Conservation (phyloP, 2,329 filamentous ascomycete genomes). For the Ceratocystis destructans region DNA sequence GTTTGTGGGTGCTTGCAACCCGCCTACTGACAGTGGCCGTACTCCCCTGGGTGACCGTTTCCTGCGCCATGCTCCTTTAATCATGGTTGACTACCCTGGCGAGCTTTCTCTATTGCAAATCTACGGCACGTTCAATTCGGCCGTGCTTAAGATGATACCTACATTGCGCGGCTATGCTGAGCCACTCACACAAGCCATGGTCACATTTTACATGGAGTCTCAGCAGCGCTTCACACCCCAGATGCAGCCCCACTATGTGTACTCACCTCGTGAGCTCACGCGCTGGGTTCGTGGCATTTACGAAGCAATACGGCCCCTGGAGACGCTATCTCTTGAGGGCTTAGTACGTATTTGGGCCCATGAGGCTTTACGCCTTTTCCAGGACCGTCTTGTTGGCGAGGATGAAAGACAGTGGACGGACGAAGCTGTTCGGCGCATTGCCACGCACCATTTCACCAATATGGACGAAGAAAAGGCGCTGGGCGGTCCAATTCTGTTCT, state of each 20-base stretch:
- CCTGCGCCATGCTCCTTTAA: constrained; percentile 88
- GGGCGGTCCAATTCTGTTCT: constrained; percentile 88
- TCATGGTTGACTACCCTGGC: constrained; percentile 99
- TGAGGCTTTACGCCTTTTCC: constrained; percentile 88
- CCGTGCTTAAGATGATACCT: constrained; percentile 91
- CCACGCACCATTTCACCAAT: constrained; percentile 85
- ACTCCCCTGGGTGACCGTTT: constrained; percentile 88
- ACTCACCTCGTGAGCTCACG: constrained; percentile 95
- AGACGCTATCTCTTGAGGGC: constrained; percentile 76
- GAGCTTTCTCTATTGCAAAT: constrained; percentile 91
- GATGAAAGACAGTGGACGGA: constrained; percentile 94
- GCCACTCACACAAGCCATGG: constrained; percentile 91
- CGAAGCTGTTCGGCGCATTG: constrained; percentile 72
- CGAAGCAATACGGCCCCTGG: constrained; percentile 85
- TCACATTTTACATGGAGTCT: constrained; percentile 87
- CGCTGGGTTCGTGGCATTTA: constrained; percentile 96
- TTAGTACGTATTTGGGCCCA: constrained; percentile 96
- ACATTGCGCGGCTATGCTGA: constrained; percentile 91
- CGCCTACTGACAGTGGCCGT: constrained; percentile 90
- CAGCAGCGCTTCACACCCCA: constrained; percentile 89
- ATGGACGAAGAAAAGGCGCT: constrained; percentile 83
- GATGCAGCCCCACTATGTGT: constrained; percentile 97
- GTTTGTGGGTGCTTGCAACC: constrained; percentile 97
- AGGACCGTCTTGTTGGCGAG: constrained; percentile 88
- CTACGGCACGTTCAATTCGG: constrained; percentile 94